A percentile compares a stretch with the other conserved stretches of the same genome.
Conservation (phyloP, 345 rosid genomes). For the Anastatica hierochuntica region DNA sequence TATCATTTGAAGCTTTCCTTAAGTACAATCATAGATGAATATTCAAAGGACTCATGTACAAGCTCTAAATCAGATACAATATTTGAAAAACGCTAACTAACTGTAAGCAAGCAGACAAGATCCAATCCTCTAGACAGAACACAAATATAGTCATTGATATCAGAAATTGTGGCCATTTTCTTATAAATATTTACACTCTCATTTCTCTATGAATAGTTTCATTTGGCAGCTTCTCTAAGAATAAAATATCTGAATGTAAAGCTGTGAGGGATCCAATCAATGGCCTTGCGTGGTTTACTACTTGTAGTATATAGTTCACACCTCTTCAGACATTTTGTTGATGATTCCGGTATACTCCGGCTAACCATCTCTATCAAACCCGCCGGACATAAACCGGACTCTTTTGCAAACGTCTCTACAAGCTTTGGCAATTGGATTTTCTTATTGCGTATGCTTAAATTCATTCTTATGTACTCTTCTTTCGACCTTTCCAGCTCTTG, state of each 20-base stretch:
- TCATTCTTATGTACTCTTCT: slow-evolving; percentile 81
- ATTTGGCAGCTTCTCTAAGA: slow-evolving; percentile 64
- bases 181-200: no score
- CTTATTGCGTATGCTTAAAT: slow-evolving; percentile 54
- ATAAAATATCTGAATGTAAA: slow-evolving; percentile 80
- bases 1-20: slow-evolving; percentile 4
- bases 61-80: no score
- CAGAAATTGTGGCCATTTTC: not conserved
- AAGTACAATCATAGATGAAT: no score
- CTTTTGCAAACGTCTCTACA: slow-evolving; percentile 66
- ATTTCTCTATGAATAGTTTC: slow-evolving; percentile 21
- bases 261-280: slow-evolving; percentile 89
- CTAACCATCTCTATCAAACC: slow-evolving; percentile 62
- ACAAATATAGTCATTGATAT: not conserved
- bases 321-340: slow-evolving; percentile 41
- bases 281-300: slow-evolving; percentile 55
- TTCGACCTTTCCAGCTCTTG: slow-evolving; percentile 82
- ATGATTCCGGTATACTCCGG: slow-evolving; percentile 52
- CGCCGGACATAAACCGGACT: slow-evolving; percentile 43
- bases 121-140: no score
- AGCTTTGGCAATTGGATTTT: slow-evolving; percentile 74
- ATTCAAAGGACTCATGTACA: no score
- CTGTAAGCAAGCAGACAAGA: no score
- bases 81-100: no score
- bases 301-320: slow-evolving; percentile 21